Conservation (phyloP, 495 filamentous ascomycete genomes). For the Penicillium macrosclerotiorum region DNA sequence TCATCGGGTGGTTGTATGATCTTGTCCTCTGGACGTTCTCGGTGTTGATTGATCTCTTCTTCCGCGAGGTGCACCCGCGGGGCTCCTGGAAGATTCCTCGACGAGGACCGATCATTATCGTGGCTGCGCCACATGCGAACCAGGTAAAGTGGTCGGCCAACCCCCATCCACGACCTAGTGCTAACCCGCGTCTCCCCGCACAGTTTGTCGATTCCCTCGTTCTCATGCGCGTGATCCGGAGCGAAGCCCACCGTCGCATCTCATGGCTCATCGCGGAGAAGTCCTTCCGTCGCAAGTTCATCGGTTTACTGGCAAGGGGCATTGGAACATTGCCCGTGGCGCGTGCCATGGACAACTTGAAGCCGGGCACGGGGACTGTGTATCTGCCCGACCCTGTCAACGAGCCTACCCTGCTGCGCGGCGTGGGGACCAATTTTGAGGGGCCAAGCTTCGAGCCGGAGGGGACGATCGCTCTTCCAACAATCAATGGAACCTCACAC, state of each 20-base stretch:
- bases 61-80: slow-evolving; percentile 93
- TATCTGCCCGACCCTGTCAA: slow-evolving; percentile 89
- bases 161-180: background rate
- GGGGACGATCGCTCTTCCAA: slow-evolving; percentile 83
- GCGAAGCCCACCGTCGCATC: slow-evolving; percentile 82
- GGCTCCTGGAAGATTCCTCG: slow-evolving; percentile 90
- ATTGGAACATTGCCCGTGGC: slow-evolving; percentile 88
- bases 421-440: slow-evolving; percentile 83
- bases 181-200: slow-evolving; percentile 6
- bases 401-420: slow-evolving; percentile 80
- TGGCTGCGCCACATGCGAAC: slow-evolving; percentile 98
- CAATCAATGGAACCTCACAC: slow-evolving; percentile 71
- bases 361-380: slow-evolving; percentile 72
- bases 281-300: slow-evolving; percentile 82
- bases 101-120: slow-evolving; percentile 86
- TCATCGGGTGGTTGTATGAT: slow-evolving; percentile 78
- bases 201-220: slow-evolving; percentile 95
- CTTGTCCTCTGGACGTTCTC: slow-evolving; percentile 78
- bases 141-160: slow-evolving; percentile 57
- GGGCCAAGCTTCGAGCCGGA: slow-evolving; percentile 68
- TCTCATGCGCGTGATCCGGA: slow-evolving; percentile 82
- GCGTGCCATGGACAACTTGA: slow-evolving; percentile 83
- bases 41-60: slow-evolving; percentile 89
- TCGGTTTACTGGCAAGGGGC: slow-evolving; percentile 74
- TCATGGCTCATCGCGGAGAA: slow-evolving; percentile 92